Evolutionary conservation across 345 rosid species (phyloP).

Genomic region (Sisymbrium altissimum): DNA sequence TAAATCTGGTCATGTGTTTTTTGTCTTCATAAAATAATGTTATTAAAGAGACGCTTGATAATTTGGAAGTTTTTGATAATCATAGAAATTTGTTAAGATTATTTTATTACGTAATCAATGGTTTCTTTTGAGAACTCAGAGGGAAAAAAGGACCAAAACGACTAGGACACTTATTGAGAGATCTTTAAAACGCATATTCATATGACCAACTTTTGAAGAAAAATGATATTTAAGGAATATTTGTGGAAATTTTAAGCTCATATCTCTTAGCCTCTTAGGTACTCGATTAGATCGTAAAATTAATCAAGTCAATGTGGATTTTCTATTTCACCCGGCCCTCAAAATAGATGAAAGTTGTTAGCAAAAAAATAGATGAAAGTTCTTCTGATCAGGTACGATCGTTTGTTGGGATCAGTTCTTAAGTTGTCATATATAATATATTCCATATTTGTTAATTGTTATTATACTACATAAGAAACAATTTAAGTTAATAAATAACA

Average conservation of each 20-base stretch:
- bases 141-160: neutral
- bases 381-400: neutral
- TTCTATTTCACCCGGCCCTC: too few relatives aligned
- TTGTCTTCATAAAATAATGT: neutral
- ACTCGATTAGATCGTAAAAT: neutral
- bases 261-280: neutral
- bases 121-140: too few relatives aligned
- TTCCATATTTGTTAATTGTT: too few relatives aligned
- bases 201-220: neutral
- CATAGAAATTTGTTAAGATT: neutral
- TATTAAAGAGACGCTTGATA: neutral
- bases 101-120: too few relatives aligned
- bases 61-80: neutral
- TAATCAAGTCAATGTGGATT: too few relatives aligned
- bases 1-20: neutral
- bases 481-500: neutral
- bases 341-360: too few relatives aligned
- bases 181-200: neutral
- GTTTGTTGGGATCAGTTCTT: too few relatives aligned
- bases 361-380: too few relatives aligned
- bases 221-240: neutral
- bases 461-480: neutral
- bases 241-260: neutral
- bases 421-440: too few relatives aligned
- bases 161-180: too few relatives aligned